Evolutionary conservation across 2,329 filamentous ascomycete genomes (phyloP), one percentile per base, ranked within the genome.

Genomic region (Clarireedia homoeocarpa): DNA sequence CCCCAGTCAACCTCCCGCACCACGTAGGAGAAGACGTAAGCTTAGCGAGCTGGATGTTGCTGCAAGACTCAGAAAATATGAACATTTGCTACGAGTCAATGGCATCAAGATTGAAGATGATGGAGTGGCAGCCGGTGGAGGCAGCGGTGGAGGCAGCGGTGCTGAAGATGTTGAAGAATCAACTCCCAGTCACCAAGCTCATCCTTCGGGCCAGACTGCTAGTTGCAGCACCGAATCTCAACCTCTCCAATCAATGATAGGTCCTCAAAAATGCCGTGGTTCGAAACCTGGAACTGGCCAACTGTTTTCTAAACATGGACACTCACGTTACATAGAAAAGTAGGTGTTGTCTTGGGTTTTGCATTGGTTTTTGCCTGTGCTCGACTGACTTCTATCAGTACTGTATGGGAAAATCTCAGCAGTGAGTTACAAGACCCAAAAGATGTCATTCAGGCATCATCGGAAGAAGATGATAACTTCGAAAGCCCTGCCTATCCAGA

Each of bases 401-500:
- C 64, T 38, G 52, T 67, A 9, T 69, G 66, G 66, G 63, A 65
- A 26, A 64, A 64, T 53, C 48, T 67, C 5, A 62, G 60, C 38
- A 66, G 68, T 40, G 66, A 68, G 49, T 61, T 67, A 20, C 51
- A 59, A 53, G 63, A 66, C 49, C 58, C 61, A 39, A 66, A 65
- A 48, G 64, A 69, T 49, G 66, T 71, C 46, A 65, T 67, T 42
- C 67, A 69, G 55, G 61, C 57, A 2, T 62, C 61, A 5, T 67
- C 66, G 15, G 63, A 66, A 48, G 64, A 66, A 34, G 65, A 69
- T 50, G 65, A 67, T 20, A 62, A 62, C 5, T 59, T 65, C 34
- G 70, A 73, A 27, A 66, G 34, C 12, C 20, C 50, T 6, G 36
- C 59, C 3, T 66, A 53, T 51, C 64, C 65, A 1, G 46, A 61